phyloP scores from a whole-genome alignment of 495 filamentous ascomycete species.

The Penicillium nucicola region DNA sequence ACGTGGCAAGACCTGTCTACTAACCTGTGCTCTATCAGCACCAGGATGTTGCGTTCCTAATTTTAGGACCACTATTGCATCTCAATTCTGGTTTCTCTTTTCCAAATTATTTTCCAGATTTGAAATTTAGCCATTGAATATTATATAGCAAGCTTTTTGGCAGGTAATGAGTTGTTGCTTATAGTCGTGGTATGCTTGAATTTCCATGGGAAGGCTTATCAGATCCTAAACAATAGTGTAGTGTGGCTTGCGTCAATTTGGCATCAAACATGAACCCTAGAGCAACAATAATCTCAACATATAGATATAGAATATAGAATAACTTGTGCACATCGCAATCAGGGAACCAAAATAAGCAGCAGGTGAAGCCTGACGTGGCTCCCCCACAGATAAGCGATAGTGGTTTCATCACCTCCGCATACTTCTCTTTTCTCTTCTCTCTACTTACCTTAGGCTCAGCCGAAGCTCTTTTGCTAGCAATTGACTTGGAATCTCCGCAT shows the following conservation, averaged over 20 bases:
- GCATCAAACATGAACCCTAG: no score
- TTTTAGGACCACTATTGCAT: background rate
- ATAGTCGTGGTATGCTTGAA: no score
- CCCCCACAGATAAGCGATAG: constrained; percentile 9
- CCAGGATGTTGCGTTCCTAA: background rate
- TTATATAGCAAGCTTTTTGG: no score
- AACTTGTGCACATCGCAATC: background rate
- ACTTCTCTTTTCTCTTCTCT: background rate
- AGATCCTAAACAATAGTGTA: no score
- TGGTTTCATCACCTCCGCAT: constrained; percentile 1
- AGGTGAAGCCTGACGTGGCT: background rate
- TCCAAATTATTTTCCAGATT: background rate
- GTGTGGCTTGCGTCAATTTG: no score
- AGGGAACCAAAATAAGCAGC: no score
- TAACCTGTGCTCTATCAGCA: background rate
- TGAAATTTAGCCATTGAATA: no score
- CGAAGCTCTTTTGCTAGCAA: constrained; percentile 1
- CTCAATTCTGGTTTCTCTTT: background rate
- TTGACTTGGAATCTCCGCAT: constrained; percentile 23
- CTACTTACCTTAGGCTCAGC: background rate
- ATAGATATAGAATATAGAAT: no score
- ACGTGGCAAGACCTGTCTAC: background rate
- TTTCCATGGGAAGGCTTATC: no score
- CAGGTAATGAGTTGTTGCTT: no score
- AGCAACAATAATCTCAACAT: no score